phyloP scores from a whole-genome alignment of 2,329 filamentous ascomycete genomes.

The Epicoccum sorghinum region DNA sequence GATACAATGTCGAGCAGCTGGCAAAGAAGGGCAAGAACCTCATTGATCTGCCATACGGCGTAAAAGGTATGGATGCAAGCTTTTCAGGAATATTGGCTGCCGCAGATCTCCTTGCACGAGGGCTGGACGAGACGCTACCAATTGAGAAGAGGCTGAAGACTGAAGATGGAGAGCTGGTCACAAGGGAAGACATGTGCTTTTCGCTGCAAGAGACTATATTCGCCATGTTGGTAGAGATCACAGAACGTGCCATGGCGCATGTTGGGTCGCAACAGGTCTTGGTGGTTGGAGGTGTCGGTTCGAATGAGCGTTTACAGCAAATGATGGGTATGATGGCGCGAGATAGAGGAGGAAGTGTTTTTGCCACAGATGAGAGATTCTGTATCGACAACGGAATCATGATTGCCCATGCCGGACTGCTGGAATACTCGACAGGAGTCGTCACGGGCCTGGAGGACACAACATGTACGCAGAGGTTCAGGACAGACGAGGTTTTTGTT shows the following conservation, averaged over 20 bases:
- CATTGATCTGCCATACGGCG: constrained; percentile 89
- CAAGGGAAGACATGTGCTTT: constrained; percentile 87
- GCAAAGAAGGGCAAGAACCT: constrained; percentile 75
- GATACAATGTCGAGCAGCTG: constrained; percentile 97
- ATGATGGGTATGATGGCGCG: constrained; percentile 98
- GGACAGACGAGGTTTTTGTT: constrained; percentile 58
- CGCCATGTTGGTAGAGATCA: constrained; percentile 98
- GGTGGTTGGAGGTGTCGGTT: constrained; percentile 94
- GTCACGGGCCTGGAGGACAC: constrained; percentile 78
- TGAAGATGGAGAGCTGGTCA: constrained; percentile 65
- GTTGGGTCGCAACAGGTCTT: constrained; percentile 89
- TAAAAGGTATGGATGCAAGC: constrained; percentile 98
- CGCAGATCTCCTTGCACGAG: constrained; percentile 78
- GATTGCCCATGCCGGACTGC: constrained; percentile 94
- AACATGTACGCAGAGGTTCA: constrained; percentile 65
- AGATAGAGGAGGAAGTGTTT: constrained; percentile 87
- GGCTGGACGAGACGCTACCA: constrained; percentile 55
- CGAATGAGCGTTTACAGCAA: constrained; percentile 90
- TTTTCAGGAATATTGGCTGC: constrained; percentile 90
- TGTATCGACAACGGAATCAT: constrained; percentile 99
- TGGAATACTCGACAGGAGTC: constrained; percentile 84
- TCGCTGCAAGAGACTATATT: constrained; percentile 94
- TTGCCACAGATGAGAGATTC: constrained; percentile 94
- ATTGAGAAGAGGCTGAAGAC: constrained; percentile 50
- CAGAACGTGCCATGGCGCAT: constrained; percentile 97